Base-by-base conservation (phyloP, 495 filamentous ascomycete genomes). In the Barbatosphaeria neglecta region DNA sequence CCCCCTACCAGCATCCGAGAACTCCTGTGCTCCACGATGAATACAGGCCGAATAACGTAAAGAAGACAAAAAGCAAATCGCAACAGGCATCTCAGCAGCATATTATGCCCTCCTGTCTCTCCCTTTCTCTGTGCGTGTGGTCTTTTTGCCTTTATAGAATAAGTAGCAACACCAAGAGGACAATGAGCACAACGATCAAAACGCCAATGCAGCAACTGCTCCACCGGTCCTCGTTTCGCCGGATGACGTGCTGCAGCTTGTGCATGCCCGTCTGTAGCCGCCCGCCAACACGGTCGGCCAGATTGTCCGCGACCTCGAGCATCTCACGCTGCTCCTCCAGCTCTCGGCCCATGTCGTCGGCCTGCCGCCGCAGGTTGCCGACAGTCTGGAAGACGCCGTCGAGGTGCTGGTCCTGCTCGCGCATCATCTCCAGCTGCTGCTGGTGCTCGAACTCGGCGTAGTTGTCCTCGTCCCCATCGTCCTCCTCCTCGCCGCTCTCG, bases 381-480 rank as follows among this genome's bases (percentile, higher is more conserved):
- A 98, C 92, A 2, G 92, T 97, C 53, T 80, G 77, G 58, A 87
- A 95, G 37, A 98, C 93, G 3, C 85, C 85, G 63, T 96, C 90
- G 6, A 98, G 70, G 51, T 87, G 81, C 70, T 92, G 72, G 60
- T 98, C 93, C 68, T 97, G 92, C 63, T 95, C 90, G 56, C 83
- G 80, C 84, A 98, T 90, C 61, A 97, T 81, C 69, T 87, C 79
- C 56, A 81, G 50, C 67, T 98, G 92, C 55, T 92, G 76, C 65
- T 94, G 82, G 60, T 95, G 84, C 73, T 97, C 93, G 60, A 92
- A 90, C 43, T 80, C 82, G n/a, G 78, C 64, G 60, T 90, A 86
- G 55, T 82, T 81, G 2, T 77, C 78, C 25, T 63, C 67, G 47
- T 65, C 63, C 49, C 67, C 49, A 37, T 67, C 48, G 37, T 59